Evolutionary conservation across 306 rosid genomes (phyloP).

Genomic region (Malus sieversii): DNA sequence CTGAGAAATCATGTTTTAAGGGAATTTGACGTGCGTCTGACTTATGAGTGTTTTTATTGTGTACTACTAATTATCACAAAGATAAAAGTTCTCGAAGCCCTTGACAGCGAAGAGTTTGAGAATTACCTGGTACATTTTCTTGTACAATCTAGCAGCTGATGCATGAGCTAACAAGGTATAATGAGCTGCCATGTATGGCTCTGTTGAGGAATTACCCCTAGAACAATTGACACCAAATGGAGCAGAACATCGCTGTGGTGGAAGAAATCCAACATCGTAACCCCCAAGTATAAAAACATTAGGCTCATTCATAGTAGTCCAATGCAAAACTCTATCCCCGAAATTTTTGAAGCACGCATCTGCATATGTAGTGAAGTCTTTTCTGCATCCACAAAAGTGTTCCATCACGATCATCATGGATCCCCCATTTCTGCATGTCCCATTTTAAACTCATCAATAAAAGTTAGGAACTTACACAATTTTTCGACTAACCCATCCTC

Average conservation of each 20-base stretch:
- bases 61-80: background rate
- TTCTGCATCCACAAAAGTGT: constrained; percentile 35
- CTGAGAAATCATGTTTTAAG: too few species aligned
- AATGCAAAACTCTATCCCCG: constrained; percentile 57
- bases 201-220: constrained; percentile 53
- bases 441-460: background rate
- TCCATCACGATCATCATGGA: background rate
- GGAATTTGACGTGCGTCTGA: background rate
- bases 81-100: background rate
- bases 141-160: constrained; percentile 45
- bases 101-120: background rate
- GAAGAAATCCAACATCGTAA: constrained; percentile 41
- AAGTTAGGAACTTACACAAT: constrained; percentile 37
- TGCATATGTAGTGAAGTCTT: constrained; percentile 64
- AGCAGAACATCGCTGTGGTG: constrained; percentile 59
- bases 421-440: background rate
- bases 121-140: constrained; percentile 38
- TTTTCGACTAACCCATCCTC: constrained; percentile 63
- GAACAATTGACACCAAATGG: constrained; percentile 41
- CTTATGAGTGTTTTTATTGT: too few species aligned
- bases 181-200: constrained; percentile 59
- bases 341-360: constrained; percentile 69
- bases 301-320: constrained; percentile 64
- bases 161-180: constrained; percentile 66
- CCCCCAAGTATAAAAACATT: constrained; percentile 37